Conservation (phyloP, 1,284 basidiomycete species). For the Sporisorium scitamineum region DNA sequence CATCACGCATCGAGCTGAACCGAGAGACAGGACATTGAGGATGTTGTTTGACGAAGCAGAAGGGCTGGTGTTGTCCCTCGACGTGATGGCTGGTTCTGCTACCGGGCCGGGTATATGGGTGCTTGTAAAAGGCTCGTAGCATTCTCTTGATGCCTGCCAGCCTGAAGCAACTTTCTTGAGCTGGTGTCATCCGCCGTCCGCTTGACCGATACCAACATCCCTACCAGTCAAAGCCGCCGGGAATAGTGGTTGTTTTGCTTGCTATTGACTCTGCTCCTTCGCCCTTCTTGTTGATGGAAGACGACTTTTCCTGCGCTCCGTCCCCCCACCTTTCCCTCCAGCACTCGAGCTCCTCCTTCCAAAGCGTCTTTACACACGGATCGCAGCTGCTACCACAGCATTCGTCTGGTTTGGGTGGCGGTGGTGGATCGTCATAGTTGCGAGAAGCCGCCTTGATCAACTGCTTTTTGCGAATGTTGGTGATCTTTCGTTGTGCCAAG, state of each 20-base stretch:
- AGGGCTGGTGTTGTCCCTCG: too few relatives aligned
- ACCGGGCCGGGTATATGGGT: too few relatives aligned
- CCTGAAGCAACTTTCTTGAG: too few relatives aligned
- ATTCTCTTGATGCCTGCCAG: too few relatives aligned
- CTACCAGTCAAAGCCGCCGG: slow-evolving; percentile 46
- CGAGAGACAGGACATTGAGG: too few relatives aligned
- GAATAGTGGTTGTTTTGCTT: slow-evolving; percentile 18
- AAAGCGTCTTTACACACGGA: slow-evolving; percentile 59
- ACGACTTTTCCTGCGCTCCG: slow-evolving; percentile 13
- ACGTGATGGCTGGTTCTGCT: too few relatives aligned
- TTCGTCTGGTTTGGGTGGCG: slow-evolving; percentile 52
- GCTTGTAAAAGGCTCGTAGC: too few relatives aligned
- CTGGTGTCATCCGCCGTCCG: too few relatives aligned
- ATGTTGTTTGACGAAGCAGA: too few relatives aligned
- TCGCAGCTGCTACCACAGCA: slow-evolving; percentile 57
- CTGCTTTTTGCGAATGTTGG: slow-evolving; percentile 55
- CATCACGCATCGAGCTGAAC: too few relatives aligned
- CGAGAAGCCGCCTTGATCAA: slow-evolving; percentile 51
- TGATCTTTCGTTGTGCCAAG: slow-evolving; percentile 37
- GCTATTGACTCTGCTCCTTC: not conserved
- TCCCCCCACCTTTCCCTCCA: slow-evolving; percentile 55
- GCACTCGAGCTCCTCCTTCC: slow-evolving; percentile 52
- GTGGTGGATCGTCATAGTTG: slow-evolving; percentile 48
- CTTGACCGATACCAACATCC: too few relatives aligned
- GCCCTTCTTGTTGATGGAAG: not conserved